Percentiles rank a stretch among this genome's conserved stretches.
Conservation (phyloP, 495 filamentous ascomycete genomes). For the Trichocladium uniseriatum region DNA sequence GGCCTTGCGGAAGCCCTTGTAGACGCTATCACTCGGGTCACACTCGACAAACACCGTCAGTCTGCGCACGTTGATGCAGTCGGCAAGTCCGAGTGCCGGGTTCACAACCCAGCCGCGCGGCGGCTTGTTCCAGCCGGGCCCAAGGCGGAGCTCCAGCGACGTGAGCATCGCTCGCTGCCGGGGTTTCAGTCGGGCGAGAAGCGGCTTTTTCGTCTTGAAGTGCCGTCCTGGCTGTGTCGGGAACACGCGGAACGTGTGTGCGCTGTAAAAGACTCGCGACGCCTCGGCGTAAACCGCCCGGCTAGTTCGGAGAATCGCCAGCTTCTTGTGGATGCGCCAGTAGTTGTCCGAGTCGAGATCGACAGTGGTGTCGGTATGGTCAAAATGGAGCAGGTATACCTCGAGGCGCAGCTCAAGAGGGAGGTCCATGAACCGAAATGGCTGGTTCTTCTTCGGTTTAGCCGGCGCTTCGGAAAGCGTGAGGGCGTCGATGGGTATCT, state of each 20-base stretch:
- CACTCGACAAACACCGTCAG: conserved; percentile 70
- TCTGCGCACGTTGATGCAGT: conserved; percentile 50
- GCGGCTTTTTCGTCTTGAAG: conserved; percentile 52
- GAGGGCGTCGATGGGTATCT: conserved; percentile 25
- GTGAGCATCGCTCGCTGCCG: conserved; percentile 57
- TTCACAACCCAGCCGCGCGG: conserved; percentile 66
- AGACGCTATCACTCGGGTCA: conserved; percentile 65
- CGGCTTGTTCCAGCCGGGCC: conserved; percentile 70
- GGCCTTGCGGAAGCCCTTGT: conserved; percentile 61
- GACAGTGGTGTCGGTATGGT: conserved; percentile 43
- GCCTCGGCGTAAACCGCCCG: conserved; percentile 62
- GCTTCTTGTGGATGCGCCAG: conserved; percentile 44
- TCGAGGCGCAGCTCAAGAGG: conserved; percentile 67
- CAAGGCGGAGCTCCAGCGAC: conserved; percentile 66
- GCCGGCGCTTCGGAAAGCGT: conserved; percentile 17
- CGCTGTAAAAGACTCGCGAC: conserved; percentile 62
- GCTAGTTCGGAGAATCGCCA: conserved; percentile 54
- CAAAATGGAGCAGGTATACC: conserved; percentile 58
- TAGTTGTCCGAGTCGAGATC: conserved; percentile 64
- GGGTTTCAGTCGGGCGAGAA: conserved; percentile 55
- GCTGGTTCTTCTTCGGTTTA: conserved; percentile 24
- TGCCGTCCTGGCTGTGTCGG: conserved; percentile 59
- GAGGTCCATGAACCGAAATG: conserved; percentile 68
- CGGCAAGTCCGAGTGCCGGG: conserved; percentile 51
- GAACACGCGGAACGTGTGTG: conserved; percentile 69